Evolutionary conservation across 345 rosid species (phyloP), one percentile per base, ranked within the genome.

Genomic region (Schrenkiella parvula): DNA sequence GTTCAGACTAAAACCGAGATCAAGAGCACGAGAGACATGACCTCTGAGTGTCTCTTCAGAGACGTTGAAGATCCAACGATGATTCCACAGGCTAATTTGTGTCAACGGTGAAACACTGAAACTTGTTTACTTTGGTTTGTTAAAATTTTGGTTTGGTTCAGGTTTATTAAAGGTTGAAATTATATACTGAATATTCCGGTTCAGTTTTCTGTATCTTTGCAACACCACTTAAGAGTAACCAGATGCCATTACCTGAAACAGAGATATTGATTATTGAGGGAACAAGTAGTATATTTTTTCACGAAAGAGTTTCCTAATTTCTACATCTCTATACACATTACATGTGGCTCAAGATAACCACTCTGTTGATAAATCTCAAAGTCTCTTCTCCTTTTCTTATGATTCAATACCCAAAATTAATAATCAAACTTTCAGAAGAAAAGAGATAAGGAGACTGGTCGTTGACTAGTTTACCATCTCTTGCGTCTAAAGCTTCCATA

Each of bases 301-400:
- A 26, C 25, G 31, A 56, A 65, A 56, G 17, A 65, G 66, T 74
- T 64, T 48, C 67, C 72, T 66, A 74, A 38, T 48, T 48, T 66
- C 47, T 74, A 74, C 50, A 47, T 74, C 54, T 73, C 52, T 63
- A 21, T 51, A 52, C 41, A 61, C 32, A 71, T 14, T 51, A 71
- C 76, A 71, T 19, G 44, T 51, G 62, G 63, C 13, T 29, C 14
- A n/a, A 21, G 12, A 29, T 52, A 54, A 29, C 72, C 72, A 68
- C 32, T 31, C 8, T 70, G 29, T 43, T 64, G 52, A 65, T 64
- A 46, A 53, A 59, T 15, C 35, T 9, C 37, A 70, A 31, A 26
- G 60, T 47, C 50, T 59, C 38, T 15, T 71, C 68, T 61, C 53
- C 68, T 38, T 21, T 60, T 60, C 48, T 41, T 60, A 5, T 59